These are phyloP conservation scores for Hypoxylon lienhwacheense DNA, from an alignment of 495 filamentous ascomycete species.

Conservation along the genomic window DNA sequence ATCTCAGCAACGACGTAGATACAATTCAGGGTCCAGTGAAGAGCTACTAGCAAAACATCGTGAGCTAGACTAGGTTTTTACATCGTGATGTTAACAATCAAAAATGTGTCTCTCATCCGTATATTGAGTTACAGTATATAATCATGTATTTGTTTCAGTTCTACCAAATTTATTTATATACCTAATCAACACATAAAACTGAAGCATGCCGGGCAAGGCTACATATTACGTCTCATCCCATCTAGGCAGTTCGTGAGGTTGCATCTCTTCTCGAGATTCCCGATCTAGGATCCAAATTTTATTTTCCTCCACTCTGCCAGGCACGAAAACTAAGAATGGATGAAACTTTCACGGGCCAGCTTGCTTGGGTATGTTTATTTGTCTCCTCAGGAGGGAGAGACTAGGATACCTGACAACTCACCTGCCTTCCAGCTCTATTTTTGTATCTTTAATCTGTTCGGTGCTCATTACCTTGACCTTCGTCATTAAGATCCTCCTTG, in stretches of 20 bases:
- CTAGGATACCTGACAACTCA: no score
- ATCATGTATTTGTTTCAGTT: no score
- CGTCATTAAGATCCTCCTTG: constrained; percentile 5
- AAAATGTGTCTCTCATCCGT: no score
- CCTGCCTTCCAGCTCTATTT: no score
- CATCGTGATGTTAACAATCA: no score
- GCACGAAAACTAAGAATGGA: constrained; percentile 2
- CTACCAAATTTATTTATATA: neutral
- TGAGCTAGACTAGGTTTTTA: no score
- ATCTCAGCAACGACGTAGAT: no score
- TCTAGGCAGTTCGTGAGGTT: constrained; percentile 19
- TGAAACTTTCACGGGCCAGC: constrained; percentile 20
- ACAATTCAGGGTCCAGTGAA: no score
- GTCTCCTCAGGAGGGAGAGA: no score
- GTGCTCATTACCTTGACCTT: neutral
- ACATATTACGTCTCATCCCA: constrained; percentile 6
- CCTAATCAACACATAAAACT: neutral
- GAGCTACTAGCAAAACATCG: no score
- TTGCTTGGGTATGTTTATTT: neutral
- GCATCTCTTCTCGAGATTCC: constrained; percentile 6
- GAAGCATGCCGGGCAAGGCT: constrained; percentile 3
- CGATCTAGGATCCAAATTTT: neutral
- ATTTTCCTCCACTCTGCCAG: constrained; percentile 3
- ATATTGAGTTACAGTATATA: no score
- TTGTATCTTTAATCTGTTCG: no score